A percentile compares a stretch with the other conserved stretches of the same genome.
These are phyloP conservation scores for Marchantia paleacea DNA, from an alignment of 225 moss, liverwort and hornwort genomes.

Conservation along the genomic window DNA sequence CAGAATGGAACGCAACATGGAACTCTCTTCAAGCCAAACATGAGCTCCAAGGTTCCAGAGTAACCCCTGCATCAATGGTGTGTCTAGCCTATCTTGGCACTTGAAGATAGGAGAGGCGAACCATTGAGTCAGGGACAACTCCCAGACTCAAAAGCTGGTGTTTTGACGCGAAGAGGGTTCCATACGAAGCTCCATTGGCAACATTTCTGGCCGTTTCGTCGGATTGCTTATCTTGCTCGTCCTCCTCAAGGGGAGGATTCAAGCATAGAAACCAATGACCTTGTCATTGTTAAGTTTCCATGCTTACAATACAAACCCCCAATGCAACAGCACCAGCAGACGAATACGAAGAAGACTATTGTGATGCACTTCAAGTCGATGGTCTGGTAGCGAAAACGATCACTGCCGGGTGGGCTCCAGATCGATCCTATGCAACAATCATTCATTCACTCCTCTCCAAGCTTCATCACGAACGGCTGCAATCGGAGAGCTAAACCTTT, in stretches of 20 bases:
- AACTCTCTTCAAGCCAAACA: constrained; percentile 28
- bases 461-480: too few relatives aligned
- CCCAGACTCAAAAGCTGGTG: constrained; percentile 15
- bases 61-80: constrained; percentile 20
- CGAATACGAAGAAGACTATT: background rate
- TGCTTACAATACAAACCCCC: background rate
- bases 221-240: too few relatives aligned
- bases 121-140: constrained; percentile 26
- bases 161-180: constrained; percentile 24
- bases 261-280: background rate
- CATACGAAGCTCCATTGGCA: constrained; percentile 6
- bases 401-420: background rate
- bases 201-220: background rate
- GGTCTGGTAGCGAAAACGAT: background rate
- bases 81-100: background rate
- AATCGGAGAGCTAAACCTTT: too few relatives aligned
- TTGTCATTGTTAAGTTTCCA: background rate
- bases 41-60: constrained; percentile 13
- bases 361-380: background rate
- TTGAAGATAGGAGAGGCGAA: constrained; percentile 16
- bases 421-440: background rate
- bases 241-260: too few relatives aligned
- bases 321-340: background rate
- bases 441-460: too few relatives aligned
- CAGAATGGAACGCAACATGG: constrained; percentile 7